Conservation (phyloP, 768 basidiomycete genomes). For the Mycena leptocephala region DNA sequence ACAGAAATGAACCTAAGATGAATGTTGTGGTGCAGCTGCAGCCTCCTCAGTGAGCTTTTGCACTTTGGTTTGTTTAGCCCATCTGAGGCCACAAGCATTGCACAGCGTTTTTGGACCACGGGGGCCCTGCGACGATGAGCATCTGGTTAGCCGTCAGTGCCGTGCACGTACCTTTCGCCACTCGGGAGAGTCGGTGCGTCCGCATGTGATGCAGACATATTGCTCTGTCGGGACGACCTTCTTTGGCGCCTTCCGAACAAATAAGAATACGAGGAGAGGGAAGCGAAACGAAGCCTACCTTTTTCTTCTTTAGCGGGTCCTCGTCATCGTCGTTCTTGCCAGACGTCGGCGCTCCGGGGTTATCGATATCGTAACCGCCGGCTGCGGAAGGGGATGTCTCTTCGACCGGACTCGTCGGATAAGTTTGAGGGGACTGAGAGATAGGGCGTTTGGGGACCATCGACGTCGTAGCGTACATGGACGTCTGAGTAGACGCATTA, state of each 20-base stretch:
- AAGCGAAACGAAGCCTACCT: constrained; percentile 6
- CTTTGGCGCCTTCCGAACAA: constrained; percentile 54
- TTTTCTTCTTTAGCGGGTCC: constrained; percentile 31
- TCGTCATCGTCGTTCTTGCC: constrained; percentile 25
- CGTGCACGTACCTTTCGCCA: constrained; percentile 84
- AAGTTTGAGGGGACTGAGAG: not conserved
- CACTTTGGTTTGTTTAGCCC: constrained; percentile 78
- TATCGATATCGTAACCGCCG: not conserved
- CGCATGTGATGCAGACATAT: constrained; percentile 93
- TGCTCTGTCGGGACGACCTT: constrained; percentile 72
- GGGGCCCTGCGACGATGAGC: constrained; percentile 75
- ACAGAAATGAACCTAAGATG: not conserved
- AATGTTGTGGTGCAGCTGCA: not conserved
- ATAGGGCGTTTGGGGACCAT: constrained; percentile 14
- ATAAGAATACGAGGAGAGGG: not conserved
- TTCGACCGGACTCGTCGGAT: constrained; percentile 36
- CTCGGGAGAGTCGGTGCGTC: constrained; percentile 96
- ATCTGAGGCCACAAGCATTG: constrained; percentile 95
- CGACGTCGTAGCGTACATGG: constrained; percentile 51
- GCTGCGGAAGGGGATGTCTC: constrained; percentile 8
- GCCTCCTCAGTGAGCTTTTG: constrained; percentile 47
- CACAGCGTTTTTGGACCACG: constrained; percentile 97
- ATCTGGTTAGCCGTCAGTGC: constrained; percentile 10
- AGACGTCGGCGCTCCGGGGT: not conserved
- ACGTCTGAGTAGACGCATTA: constrained; percentile 39